phyloP scores from a whole-genome alignment of 257 asterid genomes.

The Nicotiana knightiana region DNA sequence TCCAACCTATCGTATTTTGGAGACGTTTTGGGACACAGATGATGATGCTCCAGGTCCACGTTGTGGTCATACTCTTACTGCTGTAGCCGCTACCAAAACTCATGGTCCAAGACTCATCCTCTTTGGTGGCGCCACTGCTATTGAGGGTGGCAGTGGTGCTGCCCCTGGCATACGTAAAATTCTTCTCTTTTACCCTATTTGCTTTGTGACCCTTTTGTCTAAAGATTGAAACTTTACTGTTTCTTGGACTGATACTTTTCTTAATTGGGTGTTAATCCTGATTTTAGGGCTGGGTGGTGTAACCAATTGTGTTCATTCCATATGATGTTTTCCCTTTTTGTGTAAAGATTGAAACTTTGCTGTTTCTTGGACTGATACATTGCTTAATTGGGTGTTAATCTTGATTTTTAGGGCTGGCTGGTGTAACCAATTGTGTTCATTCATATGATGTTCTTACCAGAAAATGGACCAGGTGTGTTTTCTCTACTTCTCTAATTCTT shows the following conservation, averaged over 20 bases:
- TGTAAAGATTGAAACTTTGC: neutral
- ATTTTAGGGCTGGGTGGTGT: conserved; percentile 87
- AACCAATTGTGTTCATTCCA: conserved; percentile 73
- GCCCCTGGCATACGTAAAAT: conserved; percentile 81
- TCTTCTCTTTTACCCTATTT: neutral
- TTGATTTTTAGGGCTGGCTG: conserved; percentile 70
- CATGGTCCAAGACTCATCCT: conserved; percentile 91
- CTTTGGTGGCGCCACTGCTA: conserved; percentile 97
- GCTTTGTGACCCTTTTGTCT: neutral
- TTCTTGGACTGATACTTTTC: neutral
- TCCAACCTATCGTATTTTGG: conserved; percentile 37
- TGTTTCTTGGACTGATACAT: neutral
- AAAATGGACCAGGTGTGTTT: conserved; percentile 82
- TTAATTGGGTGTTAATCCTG: neutral
- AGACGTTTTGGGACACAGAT: conserved; percentile 77
- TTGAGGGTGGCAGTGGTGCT: conserved; percentile 82
- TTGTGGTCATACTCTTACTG: conserved; percentile 89
- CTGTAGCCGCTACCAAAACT: conserved; percentile 80
- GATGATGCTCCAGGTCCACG: conserved; percentile 99
- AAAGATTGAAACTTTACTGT: neutral
- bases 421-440: conserved; percentile 84
- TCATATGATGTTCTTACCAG: conserved; percentile 90
- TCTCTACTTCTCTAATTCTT: neutral
- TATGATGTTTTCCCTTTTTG: conserved; percentile 43
- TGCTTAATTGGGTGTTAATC: neutral